These are phyloP conservation scores for Capsicum pubescens DNA, from an alignment of 257 asterid species.

Conservation along the genomic window DNA sequence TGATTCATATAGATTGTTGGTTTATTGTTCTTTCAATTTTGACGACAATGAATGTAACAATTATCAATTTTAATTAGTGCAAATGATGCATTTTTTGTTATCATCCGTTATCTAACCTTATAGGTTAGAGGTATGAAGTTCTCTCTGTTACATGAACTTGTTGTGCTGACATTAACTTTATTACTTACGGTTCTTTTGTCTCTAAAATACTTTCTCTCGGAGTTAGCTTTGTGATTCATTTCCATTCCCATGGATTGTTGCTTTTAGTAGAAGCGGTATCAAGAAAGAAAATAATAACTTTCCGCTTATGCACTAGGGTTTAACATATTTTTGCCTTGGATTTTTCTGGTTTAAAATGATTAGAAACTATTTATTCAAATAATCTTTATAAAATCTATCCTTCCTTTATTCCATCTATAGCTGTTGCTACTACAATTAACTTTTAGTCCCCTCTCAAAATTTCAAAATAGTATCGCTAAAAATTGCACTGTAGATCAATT, in stretches of 20 bases:
- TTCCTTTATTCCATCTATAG: too few relatives aligned
- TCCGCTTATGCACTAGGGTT: too few relatives aligned
- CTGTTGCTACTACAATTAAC: too few relatives aligned
- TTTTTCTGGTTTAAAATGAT: too few relatives aligned
- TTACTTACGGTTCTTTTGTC: background rate
- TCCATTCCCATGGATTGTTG: background rate
- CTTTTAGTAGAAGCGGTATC: too few relatives aligned
- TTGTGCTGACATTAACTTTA: background rate
- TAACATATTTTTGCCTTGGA: too few relatives aligned
- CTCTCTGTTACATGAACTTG: slow-evolving; percentile 23
- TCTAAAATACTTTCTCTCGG: background rate
- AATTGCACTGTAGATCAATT: too few relatives aligned
- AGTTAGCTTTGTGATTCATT: slow-evolving; percentile 1
- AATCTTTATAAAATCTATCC: too few relatives aligned
- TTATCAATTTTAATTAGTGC: slow-evolving; percentile 7
- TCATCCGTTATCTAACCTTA: background rate
- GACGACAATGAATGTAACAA: background rate
- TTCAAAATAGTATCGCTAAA: too few relatives aligned
- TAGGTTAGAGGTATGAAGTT: background rate
- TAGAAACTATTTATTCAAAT: too few relatives aligned
- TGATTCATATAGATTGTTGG: slow-evolving; percentile 14
- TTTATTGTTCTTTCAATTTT: background rate
- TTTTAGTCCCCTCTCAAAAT: too few relatives aligned
- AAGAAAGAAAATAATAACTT: too few relatives aligned
- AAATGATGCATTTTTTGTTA: background rate